Evolutionary conservation across 75 land plant genomes (phyloP).

Genomic region (Pinus tabuliformis): DNA sequence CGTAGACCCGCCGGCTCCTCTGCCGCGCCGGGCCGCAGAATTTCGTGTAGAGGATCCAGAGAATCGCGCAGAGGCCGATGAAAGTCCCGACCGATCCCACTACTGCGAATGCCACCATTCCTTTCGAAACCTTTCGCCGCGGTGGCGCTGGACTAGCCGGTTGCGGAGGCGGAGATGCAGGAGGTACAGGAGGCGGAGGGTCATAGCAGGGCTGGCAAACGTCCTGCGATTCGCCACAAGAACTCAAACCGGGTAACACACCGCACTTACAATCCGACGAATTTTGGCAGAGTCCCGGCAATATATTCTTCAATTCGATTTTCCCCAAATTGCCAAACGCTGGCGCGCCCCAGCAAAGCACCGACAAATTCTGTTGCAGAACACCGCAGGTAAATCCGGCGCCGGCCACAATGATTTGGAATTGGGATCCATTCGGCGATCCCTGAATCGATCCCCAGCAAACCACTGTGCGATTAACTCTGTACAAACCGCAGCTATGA

Average conservation of each 20-base stretch:
- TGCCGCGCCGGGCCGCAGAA: slow-evolving; percentile 23
- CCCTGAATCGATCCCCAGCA: slow-evolving; percentile 51
- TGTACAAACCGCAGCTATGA: slow-evolving; percentile 47
- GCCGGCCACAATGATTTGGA: slow-evolving; percentile 35
- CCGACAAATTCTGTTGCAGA: slow-evolving; percentile 18
- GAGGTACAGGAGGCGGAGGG: background rate
- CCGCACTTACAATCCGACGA: slow-evolving; percentile 11
- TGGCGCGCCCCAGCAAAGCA: slow-evolving; percentile 60
- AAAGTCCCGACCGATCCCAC: slow-evolving; percentile 3
- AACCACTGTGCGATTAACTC: slow-evolving; percentile 24
- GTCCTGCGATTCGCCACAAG: background rate
- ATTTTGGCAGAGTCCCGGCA: slow-evolving; percentile 44
- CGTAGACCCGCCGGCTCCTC: slow-evolving; percentile 23
- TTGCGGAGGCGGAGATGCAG: background rate
- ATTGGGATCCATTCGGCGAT: slow-evolving; percentile 19
- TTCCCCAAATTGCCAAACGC: background rate
- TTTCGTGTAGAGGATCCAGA: slow-evolving; percentile 24
- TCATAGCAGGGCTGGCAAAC: slow-evolving; percentile 23
- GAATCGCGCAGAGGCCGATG: background rate
- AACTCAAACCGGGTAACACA: background rate
- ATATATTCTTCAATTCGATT: slow-evolving; percentile 11
- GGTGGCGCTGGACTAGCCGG: slow-evolving; percentile 10
- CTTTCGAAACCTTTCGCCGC: background rate
- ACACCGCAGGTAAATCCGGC: slow-evolving; percentile 55
- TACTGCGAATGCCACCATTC: slow-evolving; percentile 3